These are phyloP conservation scores for Haematococcus sp. DNA, from an alignment of 139 green algal species.

Conservation along the genomic window DNA sequence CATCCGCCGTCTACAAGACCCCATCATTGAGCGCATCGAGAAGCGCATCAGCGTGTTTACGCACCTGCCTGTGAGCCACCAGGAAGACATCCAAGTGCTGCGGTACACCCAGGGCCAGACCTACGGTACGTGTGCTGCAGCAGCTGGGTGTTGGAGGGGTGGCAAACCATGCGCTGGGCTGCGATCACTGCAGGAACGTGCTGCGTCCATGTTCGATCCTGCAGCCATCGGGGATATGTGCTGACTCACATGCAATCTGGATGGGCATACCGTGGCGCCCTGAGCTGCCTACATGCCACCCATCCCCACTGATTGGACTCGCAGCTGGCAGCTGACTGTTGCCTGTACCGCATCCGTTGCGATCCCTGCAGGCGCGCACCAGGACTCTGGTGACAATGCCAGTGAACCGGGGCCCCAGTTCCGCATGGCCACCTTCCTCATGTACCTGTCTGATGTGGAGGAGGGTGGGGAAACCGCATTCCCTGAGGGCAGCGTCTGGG, in stretches of 20 bases:
- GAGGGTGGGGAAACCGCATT: conserved; percentile 60
- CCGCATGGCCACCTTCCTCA: conserved; percentile 49
- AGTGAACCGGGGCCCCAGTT: conserved; percentile 31
- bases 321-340: no score
- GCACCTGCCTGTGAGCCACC: conserved; percentile 60
- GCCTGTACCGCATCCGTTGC: no score
- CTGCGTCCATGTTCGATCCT: no score
- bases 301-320: no score
- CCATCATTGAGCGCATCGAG: conserved; percentile 58
- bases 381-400: conserved; percentile 11
- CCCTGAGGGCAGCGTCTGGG: conserved; percentile 43
- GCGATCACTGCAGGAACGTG: no score
- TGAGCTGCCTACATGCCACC: no score
- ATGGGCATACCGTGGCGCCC: no score
- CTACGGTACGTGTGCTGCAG: conserved; percentile 52
- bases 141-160: conserved; percentile 11
- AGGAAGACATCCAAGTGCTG: conserved; percentile 75
- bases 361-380: no score
- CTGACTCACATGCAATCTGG: no score
- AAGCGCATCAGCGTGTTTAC: conserved; percentile 68
- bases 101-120: conserved; percentile 47
- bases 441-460: conserved; percentile 33
- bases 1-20: conserved; percentile 49
- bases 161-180: no score
- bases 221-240: no score